These are phyloP conservation scores for Peltaster fructicola DNA, from an alignment of 2,329 filamentous ascomycete genomes.

Conservation along the genomic window DNA sequence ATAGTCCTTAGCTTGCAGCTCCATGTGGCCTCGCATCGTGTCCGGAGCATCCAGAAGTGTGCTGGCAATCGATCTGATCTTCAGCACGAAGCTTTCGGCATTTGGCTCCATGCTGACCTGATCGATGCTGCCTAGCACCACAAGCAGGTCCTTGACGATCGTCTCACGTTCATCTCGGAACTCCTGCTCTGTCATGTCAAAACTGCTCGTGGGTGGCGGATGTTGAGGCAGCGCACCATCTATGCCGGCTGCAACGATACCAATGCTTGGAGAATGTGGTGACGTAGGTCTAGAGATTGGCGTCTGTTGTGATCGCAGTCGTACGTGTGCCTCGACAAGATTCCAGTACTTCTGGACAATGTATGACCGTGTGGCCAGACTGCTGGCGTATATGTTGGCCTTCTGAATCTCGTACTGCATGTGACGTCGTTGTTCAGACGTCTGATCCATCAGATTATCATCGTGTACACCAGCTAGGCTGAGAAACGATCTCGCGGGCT, in stretches of 20 bases:
- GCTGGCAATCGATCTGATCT: conserved; percentile 69
- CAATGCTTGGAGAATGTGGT: conserved; percentile 17
- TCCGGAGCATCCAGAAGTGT: conserved; percentile 52
- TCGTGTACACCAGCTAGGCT: conserved; percentile 1
- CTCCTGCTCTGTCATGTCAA: conserved; percentile 38
- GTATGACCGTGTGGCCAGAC: conserved; percentile 65
- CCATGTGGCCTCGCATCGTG: conserved; percentile 33
- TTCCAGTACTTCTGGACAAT: conserved; percentile 76
- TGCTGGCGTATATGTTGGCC: conserved; percentile 71
- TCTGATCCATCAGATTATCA: conserved; percentile 16
- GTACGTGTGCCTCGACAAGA: conserved; percentile 45
- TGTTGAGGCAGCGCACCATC: conserved; percentile 17
- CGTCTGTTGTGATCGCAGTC: conserved; percentile 21
- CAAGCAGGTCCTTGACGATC: conserved; percentile 64
- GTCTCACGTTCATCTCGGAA: conserved; percentile 62
- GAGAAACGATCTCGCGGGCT: conserved; percentile 3
- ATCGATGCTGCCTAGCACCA: conserved; percentile 58
- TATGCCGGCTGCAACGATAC: conserved; percentile 20
- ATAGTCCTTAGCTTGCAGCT: conserved; percentile 49
- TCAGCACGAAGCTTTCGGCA: conserved; percentile 50
- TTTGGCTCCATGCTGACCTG: conserved; percentile 71
- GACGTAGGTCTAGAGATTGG: conserved; percentile 18
- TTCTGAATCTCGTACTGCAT: conserved; percentile 82
- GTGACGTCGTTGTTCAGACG: conserved; percentile 22
- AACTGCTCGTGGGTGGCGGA: conserved; percentile 14